Conservation (phyloP, 2,329 filamentous ascomycete species). For the Diaporthe vaccinii region DNA sequence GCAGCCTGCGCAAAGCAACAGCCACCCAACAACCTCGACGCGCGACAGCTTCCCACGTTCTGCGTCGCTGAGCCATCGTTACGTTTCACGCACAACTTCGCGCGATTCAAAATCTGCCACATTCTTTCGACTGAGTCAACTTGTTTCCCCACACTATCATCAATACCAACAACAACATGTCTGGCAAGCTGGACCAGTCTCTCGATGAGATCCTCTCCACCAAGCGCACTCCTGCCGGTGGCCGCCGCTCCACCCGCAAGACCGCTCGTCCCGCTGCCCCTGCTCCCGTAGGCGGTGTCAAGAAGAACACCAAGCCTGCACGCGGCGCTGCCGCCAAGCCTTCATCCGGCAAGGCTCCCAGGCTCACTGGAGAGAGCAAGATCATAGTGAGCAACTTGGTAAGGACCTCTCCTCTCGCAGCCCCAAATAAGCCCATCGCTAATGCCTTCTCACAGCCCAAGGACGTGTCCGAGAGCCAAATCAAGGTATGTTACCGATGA, state of each 20-base stretch:
- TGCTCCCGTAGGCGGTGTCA: slow-evolving; percentile 86
- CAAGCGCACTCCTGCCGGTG: slow-evolving; percentile 71
- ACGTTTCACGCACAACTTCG: slow-evolving; percentile 21
- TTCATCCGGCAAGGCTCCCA: slow-evolving; percentile 73
- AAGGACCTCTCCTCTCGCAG: slow-evolving; percentile 57
- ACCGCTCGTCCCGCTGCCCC: slow-evolving; percentile 64
- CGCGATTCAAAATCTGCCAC: slow-evolving; percentile 18
- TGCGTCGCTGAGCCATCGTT: slow-evolving; percentile 8
- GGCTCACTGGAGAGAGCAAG: slow-evolving; percentile 83
- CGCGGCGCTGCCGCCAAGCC: slow-evolving; percentile 73
- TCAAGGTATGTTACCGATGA: slow-evolving; percentile 99
- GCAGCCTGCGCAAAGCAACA: slow-evolving; percentile 26
- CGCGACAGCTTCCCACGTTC: not conserved
- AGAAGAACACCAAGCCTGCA: slow-evolving; percentile 78
- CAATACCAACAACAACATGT: slow-evolving; percentile 68
- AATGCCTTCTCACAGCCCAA: slow-evolving; percentile 76
- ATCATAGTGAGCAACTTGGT: slow-evolving; percentile 99
- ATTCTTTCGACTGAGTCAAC: slow-evolving; percentile 36
- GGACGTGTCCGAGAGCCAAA: slow-evolving; percentile 96
- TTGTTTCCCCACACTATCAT: slow-evolving; percentile 39
- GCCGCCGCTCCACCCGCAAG: slow-evolving; percentile 65
- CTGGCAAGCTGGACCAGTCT: slow-evolving; percentile 95
- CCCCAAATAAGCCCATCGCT: slow-evolving; percentile 51
- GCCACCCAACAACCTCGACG: not conserved
- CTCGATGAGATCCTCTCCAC: slow-evolving; percentile 97